Evolutionary conservation across 208 protist species (phyloP).

Genomic region (Herpetomonas muscarum): DNA sequence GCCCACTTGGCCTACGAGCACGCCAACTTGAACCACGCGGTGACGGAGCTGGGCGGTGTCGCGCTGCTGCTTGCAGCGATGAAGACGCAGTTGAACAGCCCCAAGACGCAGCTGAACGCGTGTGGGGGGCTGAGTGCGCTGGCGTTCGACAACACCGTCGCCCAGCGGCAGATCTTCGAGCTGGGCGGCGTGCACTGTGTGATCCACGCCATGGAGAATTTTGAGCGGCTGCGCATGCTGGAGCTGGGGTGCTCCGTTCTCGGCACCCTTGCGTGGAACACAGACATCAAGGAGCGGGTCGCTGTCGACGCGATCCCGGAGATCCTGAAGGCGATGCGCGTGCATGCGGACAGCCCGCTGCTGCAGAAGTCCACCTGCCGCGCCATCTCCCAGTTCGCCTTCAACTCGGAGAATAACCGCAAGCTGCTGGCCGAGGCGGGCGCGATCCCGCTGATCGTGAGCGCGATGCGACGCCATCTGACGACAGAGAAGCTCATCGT

Average conservation of each 20-base stretch:
- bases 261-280: conserved; percentile 90
- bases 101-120: conserved; percentile 88
- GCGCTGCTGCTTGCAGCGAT: conserved; percentile 72
- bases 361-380: conserved; percentile 91
- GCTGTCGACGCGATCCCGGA: conserved; percentile 77
- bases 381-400: conserved; percentile 90
- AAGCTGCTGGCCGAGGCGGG: conserved; percentile 77
- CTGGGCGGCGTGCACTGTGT: conserved; percentile 82
- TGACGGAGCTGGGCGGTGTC: conserved; percentile 77
- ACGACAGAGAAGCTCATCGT: conserved; percentile 85
- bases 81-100: conserved; percentile 59
- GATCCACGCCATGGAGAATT: conserved; percentile 84
- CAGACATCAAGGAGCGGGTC: conserved; percentile 85
- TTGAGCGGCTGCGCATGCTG: conserved; percentile 85
- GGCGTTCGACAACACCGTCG: conserved; percentile 88
- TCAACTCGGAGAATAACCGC: conserved; percentile 90
- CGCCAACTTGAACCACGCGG: conserved; percentile 65
- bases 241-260: conserved; percentile 90
- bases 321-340: conserved; percentile 84
- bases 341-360: conserved; percentile 67
- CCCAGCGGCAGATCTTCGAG: conserved; percentile 89
- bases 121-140: conserved; percentile 89
- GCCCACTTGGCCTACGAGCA: conserved; percentile 91
- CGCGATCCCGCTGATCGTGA: conserved; percentile 85
- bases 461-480: conserved; percentile 77